Evolutionary conservation across 2,329 filamentous ascomycete genomes (phyloP), one percentile per base, ranked within the genome.

Genomic region (Botrytis pseudocinerea): DNA sequence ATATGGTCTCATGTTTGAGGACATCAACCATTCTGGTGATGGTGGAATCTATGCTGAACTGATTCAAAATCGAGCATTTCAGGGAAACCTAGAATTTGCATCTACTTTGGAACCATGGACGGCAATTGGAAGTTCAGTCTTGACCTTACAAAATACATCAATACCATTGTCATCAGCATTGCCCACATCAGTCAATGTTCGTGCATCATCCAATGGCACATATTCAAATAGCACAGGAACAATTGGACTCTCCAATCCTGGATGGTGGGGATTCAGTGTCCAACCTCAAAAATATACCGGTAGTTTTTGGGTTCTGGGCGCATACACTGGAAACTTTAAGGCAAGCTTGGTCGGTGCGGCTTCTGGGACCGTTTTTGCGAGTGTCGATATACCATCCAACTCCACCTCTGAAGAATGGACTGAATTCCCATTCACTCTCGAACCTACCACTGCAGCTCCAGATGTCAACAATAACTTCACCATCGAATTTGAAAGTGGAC

Each of bases 41-140:
- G 78, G 79, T 22, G 79, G 78, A 12, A 78, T 80, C 40, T 93
- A 93, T 79, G 91, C 89, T 66, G 91, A 93, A 78, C 81, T 93
- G 72, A 87, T 93, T 73, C 87, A 86, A 69, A 93, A 93, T 81
- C 87, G 90, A 66, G 91, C 90, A 18, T 93, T 93, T 78, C 91
- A 93, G 80, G 81, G 82, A 32, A 76, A 78, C 25, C 85, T 70
- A 25, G 75, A 20, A 80, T 89, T 42, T 82, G 85, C 51, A 81
- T 90, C 51, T 83, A 87, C 75, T 82, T 84, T 71, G 82, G 77
- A 85, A 82, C 70, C 78, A 35, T 80, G 77, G 77, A 64, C 51
- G 8, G 65, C 77, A n/a, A 54, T 78, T 59, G 77, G 78, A 16
- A 73, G 60, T 61, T 75, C 77, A 22, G 59, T 69, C 10, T 71